Base-by-base conservation (phyloP, 306 rosid genomes). In the Medicago arabica region DNA sequence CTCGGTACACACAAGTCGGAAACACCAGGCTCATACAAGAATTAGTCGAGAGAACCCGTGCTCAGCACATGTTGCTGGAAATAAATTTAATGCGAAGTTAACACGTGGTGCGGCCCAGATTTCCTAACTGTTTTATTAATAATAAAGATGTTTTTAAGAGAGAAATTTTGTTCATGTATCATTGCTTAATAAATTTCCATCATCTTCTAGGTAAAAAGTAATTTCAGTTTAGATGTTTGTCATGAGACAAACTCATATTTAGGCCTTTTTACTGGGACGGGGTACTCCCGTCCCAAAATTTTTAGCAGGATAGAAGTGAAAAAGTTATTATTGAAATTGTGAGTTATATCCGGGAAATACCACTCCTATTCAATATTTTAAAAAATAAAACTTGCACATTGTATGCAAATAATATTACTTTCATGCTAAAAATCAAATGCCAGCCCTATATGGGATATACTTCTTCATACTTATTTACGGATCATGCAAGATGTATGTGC, bases 311-410 rank as follows among this genome's bases (percentile, higher is more conserved):
- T 12, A 59, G 16, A 59, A 59, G 39, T 59, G 65, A 25, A 59
- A 23, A 25, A n/a, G 39, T 59, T 25, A 12, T 59, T 59, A 14
- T 11, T 59, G 17, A 59, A 59, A 59, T 59, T 25, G 40, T 25
- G 39, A 59, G 17, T 59, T 59, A 59, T 59, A 25, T 11, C 7
- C 14, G 67, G 43, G 15, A 19, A 28, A 34, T 60, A 31, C 19
- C 11, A 60, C 67, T 60, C 14, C 67, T 60, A 28, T 60, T 60
- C 67, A 31, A 60, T 60, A 34, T 60, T 28, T 60, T 60, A 4
- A 21, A 15, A 28, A 60, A 31, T 60, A 28, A 60, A 31, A 60
- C 19, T 60, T 60, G 41, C 43, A 60, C 15, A 4, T 28, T 5
- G 2, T 60, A 34, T 28, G 13, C 31, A 6, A 18, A 28, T 3